Conservation (phyloP, 257 asterid species). For the Solanum virginianum region DNA sequence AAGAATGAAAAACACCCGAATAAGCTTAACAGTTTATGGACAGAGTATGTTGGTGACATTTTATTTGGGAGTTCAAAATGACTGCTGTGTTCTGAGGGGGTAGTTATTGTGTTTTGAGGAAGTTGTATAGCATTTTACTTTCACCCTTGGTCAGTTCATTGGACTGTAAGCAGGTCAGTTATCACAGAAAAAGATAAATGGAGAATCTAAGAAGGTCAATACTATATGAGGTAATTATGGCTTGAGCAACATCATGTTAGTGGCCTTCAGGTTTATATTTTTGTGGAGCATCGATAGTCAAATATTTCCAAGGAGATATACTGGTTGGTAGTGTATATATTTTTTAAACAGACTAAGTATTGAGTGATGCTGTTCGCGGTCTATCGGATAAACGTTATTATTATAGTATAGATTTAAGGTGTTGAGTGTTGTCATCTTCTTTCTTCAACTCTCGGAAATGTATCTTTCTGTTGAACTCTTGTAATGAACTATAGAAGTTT, state of each 20-base stretch:
- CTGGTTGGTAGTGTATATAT: not conserved
- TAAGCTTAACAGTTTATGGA: not conserved
- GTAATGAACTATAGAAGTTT: not conserved
- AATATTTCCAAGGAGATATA: not conserved
- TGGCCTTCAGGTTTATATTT: not conserved
- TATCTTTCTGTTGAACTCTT: not conserved
- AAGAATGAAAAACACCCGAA: not conserved
- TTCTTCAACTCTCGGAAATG: not conserved
- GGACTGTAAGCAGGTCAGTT: not conserved
- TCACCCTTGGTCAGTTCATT: not conserved
- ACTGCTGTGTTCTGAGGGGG: not conserved
- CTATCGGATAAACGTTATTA: not conserved
- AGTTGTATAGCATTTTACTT: not conserved
- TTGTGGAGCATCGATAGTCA: not conserved
- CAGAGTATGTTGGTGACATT: not conserved
- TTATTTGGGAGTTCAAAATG: not conserved
- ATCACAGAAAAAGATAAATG: not conserved
- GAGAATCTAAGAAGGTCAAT: not conserved
- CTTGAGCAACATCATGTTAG: not conserved
- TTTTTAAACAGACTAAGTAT: not conserved
- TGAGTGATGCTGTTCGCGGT: not conserved
- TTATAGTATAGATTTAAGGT: not conserved
- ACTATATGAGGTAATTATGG: not conserved
- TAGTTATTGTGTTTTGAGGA: not conserved
- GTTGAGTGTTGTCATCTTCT: no score